Percentiles rank a stretch among this genome's conserved stretches.
Conservation (phyloP, 495 filamentous ascomycete genomes). For the Entonaema liquescens region DNA sequence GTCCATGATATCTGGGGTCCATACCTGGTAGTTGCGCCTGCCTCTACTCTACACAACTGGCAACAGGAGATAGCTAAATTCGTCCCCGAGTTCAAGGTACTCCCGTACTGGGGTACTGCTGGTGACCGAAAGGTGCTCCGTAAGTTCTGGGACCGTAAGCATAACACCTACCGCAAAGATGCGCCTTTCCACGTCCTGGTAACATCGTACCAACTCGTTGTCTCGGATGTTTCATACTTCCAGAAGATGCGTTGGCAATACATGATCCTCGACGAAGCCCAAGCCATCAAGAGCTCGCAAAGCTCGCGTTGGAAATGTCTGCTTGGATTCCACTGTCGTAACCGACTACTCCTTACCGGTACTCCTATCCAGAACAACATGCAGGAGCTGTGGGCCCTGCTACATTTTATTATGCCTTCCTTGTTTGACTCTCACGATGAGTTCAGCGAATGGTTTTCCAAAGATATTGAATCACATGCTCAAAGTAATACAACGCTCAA, state of each 20-base stretch:
- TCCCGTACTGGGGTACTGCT: conserved; percentile 96
- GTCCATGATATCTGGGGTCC: conserved; percentile 98
- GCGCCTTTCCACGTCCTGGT: conserved; percentile 95
- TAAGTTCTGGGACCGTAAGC: conserved; percentile 99
- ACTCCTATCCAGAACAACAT: conserved; percentile 99
- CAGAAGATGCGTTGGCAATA: conserved; percentile 99
- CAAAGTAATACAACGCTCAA: conserved; percentile 99
- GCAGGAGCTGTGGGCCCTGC: conserved; percentile 97
- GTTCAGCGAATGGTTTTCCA: conserved; percentile 99
- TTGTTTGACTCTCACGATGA: conserved; percentile 98
- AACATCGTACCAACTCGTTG: conserved; percentile 96
- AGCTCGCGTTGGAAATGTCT: conserved; percentile 97
- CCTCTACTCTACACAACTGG: conserved; percentile 98
- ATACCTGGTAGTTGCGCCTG: conserved; percentile 95
- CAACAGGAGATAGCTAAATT: conserved; percentile 97
- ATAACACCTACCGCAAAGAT: conserved; percentile 91
- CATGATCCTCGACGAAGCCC: conserved; percentile 98
- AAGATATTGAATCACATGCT: conserved; percentile 98
- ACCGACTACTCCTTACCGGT: conserved; percentile 92
- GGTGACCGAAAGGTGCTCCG: conserved; percentile 94
- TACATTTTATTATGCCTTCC: conserved; percentile 99
- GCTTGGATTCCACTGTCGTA: conserved; percentile 93
- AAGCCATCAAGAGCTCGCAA: conserved; percentile 97
- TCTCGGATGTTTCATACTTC: conserved; percentile 94
- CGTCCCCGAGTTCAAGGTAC: conserved; percentile 90